Evolutionary conservation across 2,329 filamentous ascomycete genomes (phyloP).

Genomic region (Trichoderma sp.): DNA sequence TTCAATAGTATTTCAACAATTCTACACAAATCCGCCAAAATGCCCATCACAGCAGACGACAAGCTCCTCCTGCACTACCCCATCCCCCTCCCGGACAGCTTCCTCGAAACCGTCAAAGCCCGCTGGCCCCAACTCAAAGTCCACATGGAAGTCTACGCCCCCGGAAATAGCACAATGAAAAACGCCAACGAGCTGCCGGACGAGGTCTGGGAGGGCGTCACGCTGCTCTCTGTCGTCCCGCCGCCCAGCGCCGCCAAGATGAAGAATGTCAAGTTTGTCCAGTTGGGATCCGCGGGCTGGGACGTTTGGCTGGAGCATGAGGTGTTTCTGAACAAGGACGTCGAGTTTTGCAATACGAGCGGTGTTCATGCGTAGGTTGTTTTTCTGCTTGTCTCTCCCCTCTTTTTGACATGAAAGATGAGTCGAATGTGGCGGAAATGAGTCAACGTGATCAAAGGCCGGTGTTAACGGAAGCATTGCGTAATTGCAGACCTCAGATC

Average conservation of each 20-base stretch:
- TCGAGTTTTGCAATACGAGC: conserved; percentile 42
- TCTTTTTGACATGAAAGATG: neutral
- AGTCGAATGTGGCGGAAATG: neutral
- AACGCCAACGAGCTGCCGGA: conserved; percentile 30
- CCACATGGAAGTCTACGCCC: conserved; percentile 32
- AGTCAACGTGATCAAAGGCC: neutral
- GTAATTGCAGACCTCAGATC: conserved; percentile 35
- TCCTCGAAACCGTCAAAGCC: conserved; percentile 34
- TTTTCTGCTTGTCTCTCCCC: neutral
- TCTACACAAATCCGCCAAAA: neutral
- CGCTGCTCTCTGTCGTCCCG: conserved; percentile 36
- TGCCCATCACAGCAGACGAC: conserved; percentile 35
- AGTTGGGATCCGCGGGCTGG: conserved; percentile 44
- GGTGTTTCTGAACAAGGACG: conserved; percentile 34
- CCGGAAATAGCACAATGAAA: conserved; percentile 22
- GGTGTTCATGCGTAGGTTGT: conserved; percentile 42
- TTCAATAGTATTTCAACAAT: too few relatives aligned
- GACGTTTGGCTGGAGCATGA: conserved; percentile 41
- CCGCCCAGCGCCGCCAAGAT: conserved; percentile 35
- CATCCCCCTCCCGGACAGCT: conserved; percentile 31
- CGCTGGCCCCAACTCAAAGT: conserved; percentile 41
- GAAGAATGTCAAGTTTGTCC: conserved; percentile 43
- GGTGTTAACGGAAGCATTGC: neutral
- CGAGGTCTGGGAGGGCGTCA: conserved; percentile 41
- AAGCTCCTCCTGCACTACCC: conserved; percentile 41